Percentiles rank a stretch among this genome's conserved stretches.
These are phyloP conservation scores for Letharia lupina DNA, from an alignment of 495 filamentous ascomycete genomes.

Conservation along the genomic window DNA sequence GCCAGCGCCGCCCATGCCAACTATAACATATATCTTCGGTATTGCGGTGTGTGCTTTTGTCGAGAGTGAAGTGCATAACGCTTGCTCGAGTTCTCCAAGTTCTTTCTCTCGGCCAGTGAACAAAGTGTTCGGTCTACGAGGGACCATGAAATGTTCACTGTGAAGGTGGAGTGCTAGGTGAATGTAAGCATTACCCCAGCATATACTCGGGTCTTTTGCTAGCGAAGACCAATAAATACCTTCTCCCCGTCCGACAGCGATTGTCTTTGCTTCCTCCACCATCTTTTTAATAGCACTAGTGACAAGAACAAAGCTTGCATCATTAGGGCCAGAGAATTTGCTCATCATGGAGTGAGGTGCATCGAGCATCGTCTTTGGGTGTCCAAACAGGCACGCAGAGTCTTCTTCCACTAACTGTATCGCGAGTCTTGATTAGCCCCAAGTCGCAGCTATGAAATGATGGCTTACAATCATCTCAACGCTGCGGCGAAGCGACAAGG, in stretches of 20 bases:
- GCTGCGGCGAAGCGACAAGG: not conserved
- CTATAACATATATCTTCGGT: not conserved
- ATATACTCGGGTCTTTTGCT: not conserved
- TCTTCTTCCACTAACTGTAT: not conserved
- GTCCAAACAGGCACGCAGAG: not conserved
- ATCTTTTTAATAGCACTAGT: not conserved
- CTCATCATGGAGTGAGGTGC: not conserved
- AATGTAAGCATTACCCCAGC: not conserved
- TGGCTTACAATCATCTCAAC: not conserved
- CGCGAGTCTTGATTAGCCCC: no score
- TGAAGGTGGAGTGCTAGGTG: not conserved
- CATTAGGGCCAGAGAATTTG: not conserved
- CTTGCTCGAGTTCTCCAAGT: not conserved
- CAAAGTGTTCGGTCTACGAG: not conserved
- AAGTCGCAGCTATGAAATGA: not conserved
- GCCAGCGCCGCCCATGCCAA: not conserved
- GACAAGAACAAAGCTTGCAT: not conserved
- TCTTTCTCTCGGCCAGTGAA: slow-evolving; percentile 1
- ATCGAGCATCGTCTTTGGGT: not conserved
- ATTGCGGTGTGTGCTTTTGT: not conserved
- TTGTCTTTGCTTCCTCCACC: not conserved
- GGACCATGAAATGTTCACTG: not conserved
- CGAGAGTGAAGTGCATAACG: not conserved
- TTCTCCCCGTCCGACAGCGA: not conserved
- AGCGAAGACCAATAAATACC: not conserved